Percentiles rank a stretch among this genome's conserved stretches.
phyloP scores from a whole-genome alignment of 805 yeast species.

The Ogataea salicorniae region DNA sequence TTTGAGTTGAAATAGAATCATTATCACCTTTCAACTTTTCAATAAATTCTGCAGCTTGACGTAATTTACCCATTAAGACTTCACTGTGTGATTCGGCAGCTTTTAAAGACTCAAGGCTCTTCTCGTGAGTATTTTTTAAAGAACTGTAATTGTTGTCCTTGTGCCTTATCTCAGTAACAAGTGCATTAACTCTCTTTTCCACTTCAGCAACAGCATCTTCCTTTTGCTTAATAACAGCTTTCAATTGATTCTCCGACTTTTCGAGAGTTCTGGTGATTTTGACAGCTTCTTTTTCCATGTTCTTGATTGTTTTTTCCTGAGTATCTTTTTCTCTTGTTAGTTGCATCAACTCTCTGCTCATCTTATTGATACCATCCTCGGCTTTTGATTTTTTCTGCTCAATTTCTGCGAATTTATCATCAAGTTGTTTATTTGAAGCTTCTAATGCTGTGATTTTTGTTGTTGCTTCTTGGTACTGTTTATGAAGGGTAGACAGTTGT shows the following conservation, averaged over 20 bases:
- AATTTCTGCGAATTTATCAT: constrained; percentile 26
- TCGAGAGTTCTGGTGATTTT: constrained; percentile 30
- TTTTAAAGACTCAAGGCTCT: constrained; percentile 21
- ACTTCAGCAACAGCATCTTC: constrained; percentile 20
- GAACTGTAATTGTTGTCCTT: constrained; percentile 23
- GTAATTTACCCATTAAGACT: constrained; percentile 16
- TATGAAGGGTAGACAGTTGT: constrained; percentile 20
- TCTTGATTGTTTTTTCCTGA: constrained; percentile 38
- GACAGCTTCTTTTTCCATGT: constrained; percentile 37
- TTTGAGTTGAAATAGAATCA: constrained; percentile 12
- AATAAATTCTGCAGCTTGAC: constrained; percentile 25
- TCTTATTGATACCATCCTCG: constrained; percentile 84
- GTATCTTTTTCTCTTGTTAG: constrained; percentile 56
- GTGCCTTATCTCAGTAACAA: constrained; percentile 17
- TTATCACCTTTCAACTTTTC: constrained; percentile 24
- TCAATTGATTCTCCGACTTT: constrained; percentile 26
- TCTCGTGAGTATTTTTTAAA: constrained; percentile 19
- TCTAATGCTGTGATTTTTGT: constrained; percentile 18
- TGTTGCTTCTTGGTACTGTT: constrained; percentile 19
- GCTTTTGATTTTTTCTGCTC: constrained; percentile 42
- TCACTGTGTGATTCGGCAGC: constrained; percentile 19
- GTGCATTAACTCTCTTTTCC: constrained; percentile 12
- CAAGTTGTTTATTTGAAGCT: constrained; percentile 22
- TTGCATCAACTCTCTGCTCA: constrained; percentile 76
- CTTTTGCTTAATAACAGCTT: constrained; percentile 19